These are phyloP conservation scores for Paxillus rubicundulus DNA, from an alignment of 768 basidiomycete species.

Conservation along the genomic window DNA sequence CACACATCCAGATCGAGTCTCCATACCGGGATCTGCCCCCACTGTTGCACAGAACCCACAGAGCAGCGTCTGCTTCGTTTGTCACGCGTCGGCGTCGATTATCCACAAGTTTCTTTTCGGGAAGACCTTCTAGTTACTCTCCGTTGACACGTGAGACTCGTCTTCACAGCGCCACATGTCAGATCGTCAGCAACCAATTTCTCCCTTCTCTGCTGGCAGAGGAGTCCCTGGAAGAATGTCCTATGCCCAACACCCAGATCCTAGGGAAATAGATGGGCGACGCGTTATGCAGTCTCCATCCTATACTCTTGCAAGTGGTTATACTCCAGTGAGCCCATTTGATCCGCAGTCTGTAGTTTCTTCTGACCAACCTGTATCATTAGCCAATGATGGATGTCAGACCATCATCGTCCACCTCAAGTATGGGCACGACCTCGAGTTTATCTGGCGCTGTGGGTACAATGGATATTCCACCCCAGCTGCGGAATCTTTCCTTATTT, in stretches of 20 bases:
- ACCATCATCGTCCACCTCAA: slow-evolving; percentile 39
- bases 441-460: slow-evolving; percentile 68
- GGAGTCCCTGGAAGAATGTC: slow-evolving; percentile 28
- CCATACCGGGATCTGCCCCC: slow-evolving; percentile 36
- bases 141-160: slow-evolving; percentile 12
- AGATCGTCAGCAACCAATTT: slow-evolving; percentile 21
- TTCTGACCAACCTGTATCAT: slow-evolving; percentile 22
- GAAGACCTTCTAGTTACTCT: slow-evolving; percentile 40
- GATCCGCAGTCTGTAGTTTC: neutral
- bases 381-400: slow-evolving; percentile 20
- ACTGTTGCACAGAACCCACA: slow-evolving; percentile 15
- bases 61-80: slow-evolving; percentile 26
- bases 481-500: slow-evolving; percentile 28
- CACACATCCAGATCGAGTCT: slow-evolving; percentile 49
- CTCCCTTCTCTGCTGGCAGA: slow-evolving; percentile 19
- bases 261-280: slow-evolving; percentile 41
- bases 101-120: slow-evolving; percentile 30
- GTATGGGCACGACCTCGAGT: slow-evolving; percentile 44
- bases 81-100: slow-evolving; percentile 32
- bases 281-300: slow-evolving; percentile 28
- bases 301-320: slow-evolving; percentile 32
- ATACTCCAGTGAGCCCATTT: slow-evolving; percentile 37
- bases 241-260: slow-evolving; percentile 34
- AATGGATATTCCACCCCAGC: slow-evolving; percentile 37
- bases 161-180: slow-evolving; percentile 29